Percentiles rank a stretch among this genome's conserved stretches.
phyloP scores from a whole-genome alignment of 306 rosid genomes.

The Castanea crenata region DNA sequence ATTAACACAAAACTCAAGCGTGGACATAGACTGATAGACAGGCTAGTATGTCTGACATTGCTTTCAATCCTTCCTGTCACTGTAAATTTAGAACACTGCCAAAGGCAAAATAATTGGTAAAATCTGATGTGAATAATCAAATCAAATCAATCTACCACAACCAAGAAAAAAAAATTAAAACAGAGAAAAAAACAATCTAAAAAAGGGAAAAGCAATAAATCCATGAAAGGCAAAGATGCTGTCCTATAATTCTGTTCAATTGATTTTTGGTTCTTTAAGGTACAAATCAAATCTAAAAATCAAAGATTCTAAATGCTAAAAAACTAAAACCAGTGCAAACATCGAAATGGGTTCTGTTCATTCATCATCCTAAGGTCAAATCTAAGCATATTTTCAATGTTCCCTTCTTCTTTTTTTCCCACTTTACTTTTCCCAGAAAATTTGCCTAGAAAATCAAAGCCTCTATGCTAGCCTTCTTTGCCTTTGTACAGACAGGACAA shows the following conservation, averaged over 20 bases:
- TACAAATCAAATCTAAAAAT: conserved; percentile 27
- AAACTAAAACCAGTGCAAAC: not conserved
- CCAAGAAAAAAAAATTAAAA: not conserved
- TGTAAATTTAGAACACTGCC: not conserved
- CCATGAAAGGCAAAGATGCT: conserved; percentile 37
- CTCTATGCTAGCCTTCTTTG: conserved; percentile 68
- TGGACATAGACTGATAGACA: not conserved
- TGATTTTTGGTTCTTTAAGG: conserved; percentile 29
- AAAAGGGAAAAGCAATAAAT: not conserved
- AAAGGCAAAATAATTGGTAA: conserved; percentile 9
- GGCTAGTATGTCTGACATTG: conserved; percentile 16
- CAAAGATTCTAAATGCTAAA: conserved; percentile 9
- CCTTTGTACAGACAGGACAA: conserved; percentile 66
- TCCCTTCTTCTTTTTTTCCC: not conserved
- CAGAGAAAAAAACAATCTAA: not conserved
- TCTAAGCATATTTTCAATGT: not conserved
- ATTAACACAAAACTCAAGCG: not conserved
- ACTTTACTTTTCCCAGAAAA: conserved; percentile 32
- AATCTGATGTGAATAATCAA: conserved; percentile 15
- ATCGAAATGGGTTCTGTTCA: conserved; percentile 18
- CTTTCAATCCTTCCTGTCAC: conserved; percentile 13
- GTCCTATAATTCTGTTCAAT: conserved; percentile 30
- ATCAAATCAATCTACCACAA: conserved; percentile 16
- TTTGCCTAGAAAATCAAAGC: conserved; percentile 56
- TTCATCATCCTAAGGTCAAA: conserved; percentile 9